Base-by-base conservation (phyloP, 2,329 filamentous ascomycete genomes). In the Monosporascus sp. region DNA sequence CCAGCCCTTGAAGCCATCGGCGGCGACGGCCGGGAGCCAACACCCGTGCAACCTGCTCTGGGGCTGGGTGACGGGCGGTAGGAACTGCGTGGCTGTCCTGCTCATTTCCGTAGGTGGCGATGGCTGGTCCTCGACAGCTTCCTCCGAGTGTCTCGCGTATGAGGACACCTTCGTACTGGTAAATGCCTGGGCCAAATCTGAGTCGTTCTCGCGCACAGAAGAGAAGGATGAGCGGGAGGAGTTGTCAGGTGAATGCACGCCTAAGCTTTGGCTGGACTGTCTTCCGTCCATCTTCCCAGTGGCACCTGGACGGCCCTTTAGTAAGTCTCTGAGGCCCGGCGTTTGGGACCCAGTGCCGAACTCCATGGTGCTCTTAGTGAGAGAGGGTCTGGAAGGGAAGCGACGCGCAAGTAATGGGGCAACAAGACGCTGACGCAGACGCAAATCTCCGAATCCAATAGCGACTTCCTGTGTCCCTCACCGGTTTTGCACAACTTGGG, bases 101-200 rank as follows among this genome's bases (percentile, higher is more conserved):
- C 69, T 65, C 70, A 73, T 72, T 49, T 65, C 58, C 37, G 63
- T 58, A 8, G 68, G 65, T n/a, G 74, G 69, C 51, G 75, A 74
- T 58, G 78, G 73, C 60, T 75, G 73, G 61, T 83, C 80, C 63
- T 77, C 74, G 55, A 80, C 65, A 47, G 73, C 77, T 52, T 78
- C 75, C 61, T 74, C 69, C 27, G 68, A 67, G 53, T 72, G 69
- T 27, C 61, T 60, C 46, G 73, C 73, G 63, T 84, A 85, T 52
- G 79, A 82, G 37, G 83, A 86, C 56, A 85, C 71, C 68, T 85
- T 86, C 65, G 80, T 80, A 51, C 77, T 77, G 49, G 82, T 85
- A 59, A 87, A 87, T 52, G 79, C 80, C 72, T 87, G 84, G 52
- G 80, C 77, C 31, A 84, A 69, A 55, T 79, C 78, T 60, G 77